Base-by-base conservation (phyloP, 2,329 filamentous ascomycete species). In the Aspergillus jensenii region DNA sequence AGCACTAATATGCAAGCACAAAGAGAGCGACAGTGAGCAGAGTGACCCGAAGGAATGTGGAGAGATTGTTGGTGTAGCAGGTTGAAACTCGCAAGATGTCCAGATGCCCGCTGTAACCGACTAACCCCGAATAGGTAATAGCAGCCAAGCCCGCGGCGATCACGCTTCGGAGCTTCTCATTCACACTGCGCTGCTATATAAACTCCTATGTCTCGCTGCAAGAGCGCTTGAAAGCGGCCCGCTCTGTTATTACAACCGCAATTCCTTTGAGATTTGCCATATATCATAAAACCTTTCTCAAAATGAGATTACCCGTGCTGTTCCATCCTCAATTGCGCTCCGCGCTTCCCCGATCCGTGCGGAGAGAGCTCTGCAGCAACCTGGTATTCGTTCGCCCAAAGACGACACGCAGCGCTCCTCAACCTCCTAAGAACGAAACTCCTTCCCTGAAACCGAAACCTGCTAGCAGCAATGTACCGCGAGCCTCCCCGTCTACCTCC, bases 261-360 rank as follows among this genome's bases (percentile, higher is more conserved):
- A 14, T n/a, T 49, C 6, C 17, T 39, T 9, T 8, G n/a, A 25
- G 3, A 27, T n/a, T 25, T 12, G 7, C 44, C 40, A 23, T 31
- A 15, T 4, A 23, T 31, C 12, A 6, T 19, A 11, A 15, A 9
- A 6, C 19, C 6, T 2, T 17, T 1, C 4, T n/a, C 33, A 59
- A 31, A 4, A 71, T 72, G 70, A 67, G 65, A 44, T 31, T 57
- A 4, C 60, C 64, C n/a, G 62, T 72, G 44, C 56, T 72, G 9
- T 52, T 74, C 12, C 65, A 68, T 51, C 65, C 71, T 39, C 69
- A 70, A 61, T 65, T 74, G 61, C 69, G 70, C 45, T 56, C 62
- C 3, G 55, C 62, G 14, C 58, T 72, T 51, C 63, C 71, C 8
- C 64, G 60, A 50, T 62, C 62, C n/a, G 48, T 63, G 23, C 70